Evolutionary conservation across 768 basidiomycete genomes (phyloP).

Genomic region (Mycena sanguinolenta): DNA sequence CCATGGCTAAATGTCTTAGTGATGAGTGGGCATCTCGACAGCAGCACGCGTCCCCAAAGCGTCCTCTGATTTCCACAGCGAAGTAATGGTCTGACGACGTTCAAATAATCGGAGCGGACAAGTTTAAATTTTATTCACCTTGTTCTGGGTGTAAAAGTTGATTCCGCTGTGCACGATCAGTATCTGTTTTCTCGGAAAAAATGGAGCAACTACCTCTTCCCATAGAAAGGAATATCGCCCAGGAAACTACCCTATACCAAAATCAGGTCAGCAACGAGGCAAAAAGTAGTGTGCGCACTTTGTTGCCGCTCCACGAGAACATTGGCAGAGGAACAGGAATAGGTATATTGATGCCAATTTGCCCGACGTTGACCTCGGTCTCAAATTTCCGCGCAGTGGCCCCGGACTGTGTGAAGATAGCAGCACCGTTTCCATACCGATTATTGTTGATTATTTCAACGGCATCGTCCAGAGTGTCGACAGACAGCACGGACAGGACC

Average conservation of each 20-base stretch:
- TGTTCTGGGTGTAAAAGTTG: conserved; percentile 97
- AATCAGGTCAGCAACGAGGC: conserved; percentile 1
- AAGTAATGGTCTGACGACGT: conserved; percentile 81
- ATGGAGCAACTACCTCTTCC: conserved; percentile 70
- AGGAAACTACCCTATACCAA: conserved; percentile 72
- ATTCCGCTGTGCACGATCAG: conserved; percentile 69
- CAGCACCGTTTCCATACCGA: conserved; percentile 93
- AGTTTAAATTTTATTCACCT: conserved; percentile 58
- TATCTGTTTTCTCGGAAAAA: neutral
- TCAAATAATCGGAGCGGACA: neutral
- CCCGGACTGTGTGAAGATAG: conserved; percentile 96
- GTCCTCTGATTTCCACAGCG: conserved; percentile 92
- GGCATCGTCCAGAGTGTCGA: conserved; percentile 90
- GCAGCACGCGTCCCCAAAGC: conserved; percentile 84
- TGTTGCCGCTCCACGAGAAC: conserved; percentile 98
- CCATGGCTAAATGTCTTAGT: conserved; percentile 50
- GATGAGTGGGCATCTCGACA: conserved; percentile 88
- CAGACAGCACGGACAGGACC: conserved; percentile 81
- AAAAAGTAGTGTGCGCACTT: conserved; percentile 53
- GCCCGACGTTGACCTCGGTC: conserved; percentile 87
- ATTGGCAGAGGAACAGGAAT: conserved; percentile 93
- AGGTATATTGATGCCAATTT: conserved; percentile 93
- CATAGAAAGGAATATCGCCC: conserved; percentile 93
- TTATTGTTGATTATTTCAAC: conserved; percentile 91
- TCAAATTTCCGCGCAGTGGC: conserved; percentile 94